Conservation (phyloP, 495 filamentous ascomycete species). For the Penicillium taxi region DNA sequence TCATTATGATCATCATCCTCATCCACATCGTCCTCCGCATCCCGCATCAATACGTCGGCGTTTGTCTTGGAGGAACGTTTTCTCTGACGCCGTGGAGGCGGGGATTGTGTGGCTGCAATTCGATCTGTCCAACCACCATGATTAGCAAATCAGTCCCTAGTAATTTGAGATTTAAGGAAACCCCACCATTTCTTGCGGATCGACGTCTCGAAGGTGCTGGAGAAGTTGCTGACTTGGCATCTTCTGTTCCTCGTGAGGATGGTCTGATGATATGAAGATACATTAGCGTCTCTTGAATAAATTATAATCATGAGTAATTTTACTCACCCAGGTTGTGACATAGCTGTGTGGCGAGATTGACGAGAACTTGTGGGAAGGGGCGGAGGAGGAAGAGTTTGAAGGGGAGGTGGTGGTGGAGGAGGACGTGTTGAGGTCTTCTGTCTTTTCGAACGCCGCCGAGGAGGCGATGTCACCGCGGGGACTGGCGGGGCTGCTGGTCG, state of each 20-base stretch:
- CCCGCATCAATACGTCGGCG: slow-evolving; percentile 45
- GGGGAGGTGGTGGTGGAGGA: too few species aligned
- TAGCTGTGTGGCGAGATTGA: slow-evolving; percentile 55
- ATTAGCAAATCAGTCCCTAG: too few species aligned
- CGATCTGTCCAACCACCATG: too few species aligned
- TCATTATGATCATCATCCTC: slow-evolving; percentile 31
- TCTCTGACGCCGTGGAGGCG: slow-evolving; percentile 39
- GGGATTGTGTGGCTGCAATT: slow-evolving; percentile 25
- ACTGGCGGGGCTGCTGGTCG: slow-evolving; percentile 25
- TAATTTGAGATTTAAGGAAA: not conserved
- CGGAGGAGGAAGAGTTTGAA: slow-evolving; percentile 38
- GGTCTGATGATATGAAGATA: slow-evolving; percentile 20
- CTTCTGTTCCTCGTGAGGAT: slow-evolving; percentile 38
- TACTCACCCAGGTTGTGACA: slow-evolving; percentile 77
- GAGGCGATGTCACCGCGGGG: slow-evolving; percentile 29
- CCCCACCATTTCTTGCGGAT: slow-evolving; percentile 48
- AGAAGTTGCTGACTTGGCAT: slow-evolving; percentile 33
- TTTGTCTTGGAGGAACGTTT: slow-evolving; percentile 49
- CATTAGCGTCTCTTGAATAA: not conserved
- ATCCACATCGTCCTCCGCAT: slow-evolving; percentile 37
- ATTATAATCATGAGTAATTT: not conserved
- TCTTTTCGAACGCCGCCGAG: slow-evolving; percentile 39
- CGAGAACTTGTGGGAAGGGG: slow-evolving; percentile 40
- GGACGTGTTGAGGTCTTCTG: slow-evolving; percentile 33
- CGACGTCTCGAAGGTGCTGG: slow-evolving; percentile 57